Evolutionary conservation across 805 yeast genomes (phyloP).

Genomic region (Pichia gijzeniarum): DNA sequence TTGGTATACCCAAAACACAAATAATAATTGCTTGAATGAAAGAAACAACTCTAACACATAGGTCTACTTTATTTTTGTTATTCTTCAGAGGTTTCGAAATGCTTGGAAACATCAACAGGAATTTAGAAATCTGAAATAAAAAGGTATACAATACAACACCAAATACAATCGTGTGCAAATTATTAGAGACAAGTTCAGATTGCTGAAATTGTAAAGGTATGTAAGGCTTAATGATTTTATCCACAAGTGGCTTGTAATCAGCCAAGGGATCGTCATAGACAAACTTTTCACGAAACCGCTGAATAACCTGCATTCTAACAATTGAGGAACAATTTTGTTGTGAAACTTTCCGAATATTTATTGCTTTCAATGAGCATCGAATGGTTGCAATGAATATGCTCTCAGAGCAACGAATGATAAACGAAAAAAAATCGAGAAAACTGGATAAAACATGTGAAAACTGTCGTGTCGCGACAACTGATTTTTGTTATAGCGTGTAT

Average conservation of each 20-base stretch:
- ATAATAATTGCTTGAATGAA: conserved; percentile 30
- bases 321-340: not conserved
- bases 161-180: conserved; percentile 19
- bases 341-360: not conserved
- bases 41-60: conserved; percentile 30
- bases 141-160: conserved; percentile 18
- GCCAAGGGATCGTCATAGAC: conserved; percentile 24
- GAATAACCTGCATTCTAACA: conserved; percentile 1
- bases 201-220: conserved; percentile 7
- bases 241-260: conserved; percentile 16
- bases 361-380: not conserved
- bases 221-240: conserved; percentile 20
- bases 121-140: conserved; percentile 14
- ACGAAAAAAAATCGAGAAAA: too few species aligned
- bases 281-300: conserved; percentile 10
- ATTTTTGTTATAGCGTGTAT: too few species aligned
- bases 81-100: conserved; percentile 14
- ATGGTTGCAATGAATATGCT: too few species aligned
- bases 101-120: conserved; percentile 14
- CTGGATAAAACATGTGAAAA: too few species aligned
- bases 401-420: too few species aligned
- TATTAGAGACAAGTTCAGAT: conserved; percentile 13
- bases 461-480: too few species aligned
- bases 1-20: conserved; percentile 26
- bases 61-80: conserved; percentile 22